Conservation (phyloP, 805 yeast species). For the Danielia oregonensis region DNA sequence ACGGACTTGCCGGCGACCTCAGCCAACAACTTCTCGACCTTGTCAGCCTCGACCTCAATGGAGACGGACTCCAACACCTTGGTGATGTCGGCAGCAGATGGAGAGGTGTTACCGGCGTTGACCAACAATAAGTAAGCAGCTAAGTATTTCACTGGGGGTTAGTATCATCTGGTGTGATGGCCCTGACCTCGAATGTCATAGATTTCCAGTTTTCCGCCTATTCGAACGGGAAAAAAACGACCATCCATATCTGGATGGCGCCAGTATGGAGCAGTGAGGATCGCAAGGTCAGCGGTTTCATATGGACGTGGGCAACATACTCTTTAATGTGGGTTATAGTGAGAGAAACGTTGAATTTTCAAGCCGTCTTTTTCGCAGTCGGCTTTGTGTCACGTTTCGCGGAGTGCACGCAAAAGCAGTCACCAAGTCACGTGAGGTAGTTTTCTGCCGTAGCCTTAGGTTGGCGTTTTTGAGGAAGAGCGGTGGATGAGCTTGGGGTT, state of each 20-base stretch:
- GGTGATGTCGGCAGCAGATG: constrained; percentile 41
- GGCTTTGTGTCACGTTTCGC: constrained; percentile 1
- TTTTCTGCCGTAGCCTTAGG: too few species aligned
- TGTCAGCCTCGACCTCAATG: constrained; percentile 33
- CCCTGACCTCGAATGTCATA: too few species aligned
- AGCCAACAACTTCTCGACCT: constrained; percentile 31
- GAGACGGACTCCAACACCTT: constrained; percentile 38
- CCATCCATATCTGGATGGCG: too few species aligned
- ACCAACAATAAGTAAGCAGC: constrained; percentile 47
- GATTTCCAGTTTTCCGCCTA: too few species aligned
- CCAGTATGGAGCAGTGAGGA: too few species aligned
- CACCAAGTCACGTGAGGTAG: constrained; percentile 3
- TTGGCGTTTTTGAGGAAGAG: too few species aligned
- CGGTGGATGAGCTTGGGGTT: too few species aligned
- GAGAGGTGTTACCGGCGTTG: constrained; percentile 44
- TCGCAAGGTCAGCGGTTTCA: too few species aligned
- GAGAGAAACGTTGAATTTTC: constrained; percentile 2
- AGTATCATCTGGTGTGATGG: too few species aligned
- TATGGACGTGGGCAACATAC: too few species aligned
- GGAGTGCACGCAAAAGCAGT: constrained; percentile 1
- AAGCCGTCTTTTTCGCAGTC: constrained; percentile 1
- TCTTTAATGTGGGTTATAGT: constrained; percentile 1
- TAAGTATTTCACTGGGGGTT: constrained; percentile 41
- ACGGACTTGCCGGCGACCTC: constrained; percentile 34
- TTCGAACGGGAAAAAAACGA: too few species aligned